A percentile compares a stretch with the other conserved stretches of the same genome.
Conservation (phyloP, 352 stramenopile genomes). For the Pythium rhizo-oryzae region DNA sequence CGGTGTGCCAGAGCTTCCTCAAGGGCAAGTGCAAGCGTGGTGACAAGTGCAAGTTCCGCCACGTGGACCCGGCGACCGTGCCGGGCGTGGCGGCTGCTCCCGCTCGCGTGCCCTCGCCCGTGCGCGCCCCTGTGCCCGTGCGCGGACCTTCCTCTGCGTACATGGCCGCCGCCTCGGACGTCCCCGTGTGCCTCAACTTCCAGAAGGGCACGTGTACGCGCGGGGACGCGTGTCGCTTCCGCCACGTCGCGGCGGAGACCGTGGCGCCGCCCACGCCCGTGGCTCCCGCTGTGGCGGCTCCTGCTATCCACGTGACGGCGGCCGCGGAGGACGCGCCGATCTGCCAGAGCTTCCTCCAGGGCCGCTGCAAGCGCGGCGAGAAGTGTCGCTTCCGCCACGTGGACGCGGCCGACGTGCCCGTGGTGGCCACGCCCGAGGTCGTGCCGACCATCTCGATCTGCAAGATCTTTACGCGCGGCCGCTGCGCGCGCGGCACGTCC, state of each 20-base stretch:
- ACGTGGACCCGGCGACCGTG: conserved; percentile 7
- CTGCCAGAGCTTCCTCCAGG: conserved; percentile 37
- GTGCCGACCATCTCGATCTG: conserved; percentile 33
- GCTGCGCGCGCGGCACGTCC: conserved; percentile 30
- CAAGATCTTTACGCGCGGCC: conserved; percentile 33
- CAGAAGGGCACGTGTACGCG: conserved; percentile 45
- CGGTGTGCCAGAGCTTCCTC: conserved; percentile 37
- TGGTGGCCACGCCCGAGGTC: conserved; percentile 3
- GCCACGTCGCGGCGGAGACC: conserved; percentile 25
- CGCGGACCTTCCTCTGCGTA: too few relatives aligned
- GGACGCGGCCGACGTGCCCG: conserved; percentile 5
- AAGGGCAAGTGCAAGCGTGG: conserved; percentile 47
- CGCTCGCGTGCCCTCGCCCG: neutral
- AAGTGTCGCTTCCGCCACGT: conserved; percentile 35
- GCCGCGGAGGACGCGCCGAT: conserved; percentile 24
- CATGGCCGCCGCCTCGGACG: neutral
- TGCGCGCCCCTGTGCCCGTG: neutral
- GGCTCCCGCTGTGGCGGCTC: neutral
- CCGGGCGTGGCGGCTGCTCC: neutral
- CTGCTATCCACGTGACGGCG: neutral
- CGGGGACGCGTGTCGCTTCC: conserved; percentile 36
- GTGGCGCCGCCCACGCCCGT: neutral
- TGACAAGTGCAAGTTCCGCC: conserved; percentile 35
- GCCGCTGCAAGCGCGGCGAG: conserved; percentile 39
- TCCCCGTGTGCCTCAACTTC: conserved; percentile 39